These are phyloP conservation scores for Aspergillus sp. DNA, from an alignment of 2,329 filamentous ascomycete species.

Conservation along the genomic window DNA sequence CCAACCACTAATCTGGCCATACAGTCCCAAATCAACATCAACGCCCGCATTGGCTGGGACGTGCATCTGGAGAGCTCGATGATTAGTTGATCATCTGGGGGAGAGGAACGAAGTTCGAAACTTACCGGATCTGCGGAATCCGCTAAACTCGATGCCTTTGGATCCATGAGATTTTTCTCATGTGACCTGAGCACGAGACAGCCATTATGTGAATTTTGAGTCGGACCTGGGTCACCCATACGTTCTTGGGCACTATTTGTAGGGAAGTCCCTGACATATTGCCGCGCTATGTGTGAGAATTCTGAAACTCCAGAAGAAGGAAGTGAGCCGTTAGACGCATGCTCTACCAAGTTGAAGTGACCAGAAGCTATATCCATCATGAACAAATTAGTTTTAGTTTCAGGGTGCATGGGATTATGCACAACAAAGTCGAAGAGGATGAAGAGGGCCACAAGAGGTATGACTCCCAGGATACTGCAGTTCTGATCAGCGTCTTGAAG, in stretches of 20 bases:
- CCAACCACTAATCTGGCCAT: background rate
- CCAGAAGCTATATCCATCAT: conserved; percentile 44
- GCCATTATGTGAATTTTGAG: background rate
- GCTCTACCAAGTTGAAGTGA: conserved; percentile 45
- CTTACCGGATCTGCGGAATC: background rate
- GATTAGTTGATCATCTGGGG: background rate
- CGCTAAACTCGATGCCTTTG: background rate
- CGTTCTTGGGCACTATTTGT: background rate
- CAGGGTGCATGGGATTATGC: conserved; percentile 36
- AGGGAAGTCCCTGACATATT: conserved; percentile 31
- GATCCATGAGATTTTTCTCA: background rate
- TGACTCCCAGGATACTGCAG: conserved; percentile 30
- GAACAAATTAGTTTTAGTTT: conserved; percentile 39
- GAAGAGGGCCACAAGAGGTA: conserved; percentile 41
- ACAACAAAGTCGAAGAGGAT: conserved; percentile 46
- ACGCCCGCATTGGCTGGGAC: background rate
- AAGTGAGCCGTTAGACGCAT: conserved; percentile 36
- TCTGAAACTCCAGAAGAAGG: conserved; percentile 40
- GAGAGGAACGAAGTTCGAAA: background rate
- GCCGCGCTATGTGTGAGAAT: conserved; percentile 44
- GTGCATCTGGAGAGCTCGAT: background rate
- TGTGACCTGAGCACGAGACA: background rate
- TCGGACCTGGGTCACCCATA: background rate
- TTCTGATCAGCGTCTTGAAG: background rate
- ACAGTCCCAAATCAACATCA: background rate